Percentiles rank a stretch among this genome's conserved stretches.
phyloP scores from a whole-genome alignment of 257 asterid genomes.

The Linaria vulgaris region DNA sequence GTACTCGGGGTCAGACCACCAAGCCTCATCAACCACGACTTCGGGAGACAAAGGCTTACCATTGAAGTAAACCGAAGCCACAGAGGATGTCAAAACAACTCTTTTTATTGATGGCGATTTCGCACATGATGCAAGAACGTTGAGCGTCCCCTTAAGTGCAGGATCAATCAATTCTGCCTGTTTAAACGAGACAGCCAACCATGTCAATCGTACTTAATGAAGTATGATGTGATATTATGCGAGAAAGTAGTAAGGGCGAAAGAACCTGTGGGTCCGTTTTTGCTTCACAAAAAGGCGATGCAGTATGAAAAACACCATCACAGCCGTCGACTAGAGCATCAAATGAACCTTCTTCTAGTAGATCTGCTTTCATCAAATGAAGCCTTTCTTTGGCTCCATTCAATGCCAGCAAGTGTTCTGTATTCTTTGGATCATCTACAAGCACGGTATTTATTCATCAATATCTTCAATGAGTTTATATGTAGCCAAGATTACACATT shows the following conservation, averaged over 20 bases:
- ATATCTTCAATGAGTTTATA: no score
- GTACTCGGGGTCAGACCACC: constrained; percentile 61
- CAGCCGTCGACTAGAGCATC: constrained; percentile 59
- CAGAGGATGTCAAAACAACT: constrained; percentile 66
- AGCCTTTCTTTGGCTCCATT: no score
- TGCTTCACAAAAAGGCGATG: constrained; percentile 54
- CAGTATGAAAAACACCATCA: constrained; percentile 68
- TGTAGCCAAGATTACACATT: no score
- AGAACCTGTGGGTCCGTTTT: constrained; percentile 66
- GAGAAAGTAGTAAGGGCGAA: neutral
- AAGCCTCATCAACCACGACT: constrained; percentile 64
- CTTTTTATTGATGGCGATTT: constrained; percentile 50
- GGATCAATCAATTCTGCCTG: constrained; percentile 73
- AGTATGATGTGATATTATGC: no score
- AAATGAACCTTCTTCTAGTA: no score
- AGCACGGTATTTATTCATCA: no score
- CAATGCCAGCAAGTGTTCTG: no score
- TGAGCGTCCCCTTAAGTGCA: constrained; percentile 71
- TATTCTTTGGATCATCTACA: no score
- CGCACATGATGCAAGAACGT: constrained; percentile 71
- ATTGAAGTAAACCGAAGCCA: constrained; percentile 56
- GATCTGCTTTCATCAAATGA: no score
- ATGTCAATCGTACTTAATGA: no score
- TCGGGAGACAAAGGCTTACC: constrained; percentile 58
- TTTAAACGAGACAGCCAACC: neutral